Conservation (phyloP, 805 yeast genomes). For the Candida ponderosae region DNA sequence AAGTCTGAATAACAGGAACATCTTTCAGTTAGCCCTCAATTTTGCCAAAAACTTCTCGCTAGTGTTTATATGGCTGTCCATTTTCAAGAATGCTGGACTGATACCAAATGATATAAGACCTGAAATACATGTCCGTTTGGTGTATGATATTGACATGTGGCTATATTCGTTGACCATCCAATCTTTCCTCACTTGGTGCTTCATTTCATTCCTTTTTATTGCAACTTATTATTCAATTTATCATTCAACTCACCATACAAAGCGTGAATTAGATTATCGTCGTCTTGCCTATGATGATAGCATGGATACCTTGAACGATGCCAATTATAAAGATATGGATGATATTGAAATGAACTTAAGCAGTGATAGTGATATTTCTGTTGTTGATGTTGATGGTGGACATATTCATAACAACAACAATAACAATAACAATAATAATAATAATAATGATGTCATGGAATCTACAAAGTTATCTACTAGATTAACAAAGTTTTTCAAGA, state of each 20-base stretch:
- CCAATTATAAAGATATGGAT: too few species aligned
- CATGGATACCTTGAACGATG: too few species aligned
- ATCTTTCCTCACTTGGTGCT: conserved; percentile 11
- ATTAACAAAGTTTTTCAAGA: conserved; percentile 6
- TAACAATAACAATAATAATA: too few species aligned
- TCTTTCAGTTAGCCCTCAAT: conserved; percentile 31
- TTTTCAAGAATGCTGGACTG: conserved; percentile 51
- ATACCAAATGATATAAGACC: conserved; percentile 53
- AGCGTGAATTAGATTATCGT: too few species aligned
- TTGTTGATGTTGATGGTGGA: not conserved
- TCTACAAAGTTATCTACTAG: too few species aligned
- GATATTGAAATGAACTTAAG: not conserved
- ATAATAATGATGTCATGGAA: too few species aligned
- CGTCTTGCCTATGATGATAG: too few species aligned
- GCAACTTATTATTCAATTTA: not conserved
- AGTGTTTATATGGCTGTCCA: conserved; percentile 44
- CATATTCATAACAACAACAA: conserved; percentile 12
- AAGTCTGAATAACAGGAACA: conserved; percentile 26
- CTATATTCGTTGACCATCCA: conserved; percentile 22
- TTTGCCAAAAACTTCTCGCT: conserved; percentile 45
- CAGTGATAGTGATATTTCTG: not conserved
- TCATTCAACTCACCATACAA: not conserved
- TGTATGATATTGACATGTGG: conserved; percentile 33
- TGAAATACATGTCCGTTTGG: conserved; percentile 37
- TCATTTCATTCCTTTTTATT: conserved; percentile 6